Evolutionary conservation across 202 grass and related monocot genomes (phyloP), one percentile per base, ranked within the genome.

Genomic region (Carex arenaria): DNA sequence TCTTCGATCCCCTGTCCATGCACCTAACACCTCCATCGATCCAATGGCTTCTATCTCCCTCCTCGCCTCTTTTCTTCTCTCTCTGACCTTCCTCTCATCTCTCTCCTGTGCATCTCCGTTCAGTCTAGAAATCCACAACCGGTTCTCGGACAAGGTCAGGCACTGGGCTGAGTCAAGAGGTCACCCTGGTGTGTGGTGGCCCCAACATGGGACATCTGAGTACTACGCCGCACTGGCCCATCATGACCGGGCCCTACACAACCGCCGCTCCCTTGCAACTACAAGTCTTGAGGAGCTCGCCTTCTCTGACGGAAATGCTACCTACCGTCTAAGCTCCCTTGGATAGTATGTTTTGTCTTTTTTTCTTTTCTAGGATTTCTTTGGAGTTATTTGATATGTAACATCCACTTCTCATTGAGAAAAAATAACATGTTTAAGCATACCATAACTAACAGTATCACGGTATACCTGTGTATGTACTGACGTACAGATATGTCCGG

Each of bases 91-190:
- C 10, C 6, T 55, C 22, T 65, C 40, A 11, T 10, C 23, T 19
- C 6, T 40, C 18, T 3, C 55, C 61, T 9, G 5, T 2, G 88
- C 85, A 38, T 86, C 87, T 26, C 83, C 82, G 17, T 67, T 98
- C 54, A 88, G 86, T 83, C 71, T 98, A 12, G 91, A 98, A 42
- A 89, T 98, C 53, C 95, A 98, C 87, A 91, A 98, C 88, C 84
- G 92, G 6, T 98, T 95, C 93, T 95, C 95, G 4, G 56, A 77
- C 62, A 49, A 80, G 62, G 90, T 92, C 73, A 81, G 89, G 3
- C 61, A 23, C 6, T 95, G 90, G 92, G 88, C 61, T 34, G 93
- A 87, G 74, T 64, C 82, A 61, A 79, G 61, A 4, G 69, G 63
- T 10, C 86, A 38, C 72, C 81, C 68, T 1, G 89, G 78, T 4